Evolutionary conservation across 2,329 filamentous ascomycete species (phyloP), one percentile per base, ranked within the genome.

Genomic region (Paecilomyces dactylethromorphus): DNA sequence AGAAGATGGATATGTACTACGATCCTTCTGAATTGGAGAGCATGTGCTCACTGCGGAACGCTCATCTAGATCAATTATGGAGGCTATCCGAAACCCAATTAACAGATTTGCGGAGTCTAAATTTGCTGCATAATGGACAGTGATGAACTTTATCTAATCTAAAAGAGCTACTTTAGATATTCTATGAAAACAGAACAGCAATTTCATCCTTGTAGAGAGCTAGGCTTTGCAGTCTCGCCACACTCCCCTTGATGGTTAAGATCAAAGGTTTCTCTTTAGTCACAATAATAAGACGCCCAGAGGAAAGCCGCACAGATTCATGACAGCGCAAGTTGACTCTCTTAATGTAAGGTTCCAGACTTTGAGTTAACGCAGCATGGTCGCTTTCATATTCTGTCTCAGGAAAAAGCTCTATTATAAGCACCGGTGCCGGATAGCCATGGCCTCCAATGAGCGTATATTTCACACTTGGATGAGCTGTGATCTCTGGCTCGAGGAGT

Each of bases 401-500:
- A 10, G 54, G 22, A 10, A 54, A 26, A 45, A 66, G 31, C 10
- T 69, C 65, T 5, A 69, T 55, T 18, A 68, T 49, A 1, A 69
- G 56, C 3, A 69, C 63, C 2, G 67, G 67, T 2, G 54, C 57
- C 7, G 59, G 56, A 1, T 56, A 59, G 3, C 63, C 65, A 53
- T 66, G 60, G 0, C 66, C 67, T 1, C 67, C 66, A n/a, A 69
- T 62, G 10, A 69, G 54, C 2, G 64, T 64, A 4, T 59, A 57
- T 26, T 63, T 64, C 0, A 69, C 60, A 3, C 31, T 29, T 1
- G 64, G 62, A 55, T 69, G 66, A 3, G 60, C 60, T 1, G 55
- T 56, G 15, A 69, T 66, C 32, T 63, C 60, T 18, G 64, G 66
- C 59, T 69, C 67, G 12, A 68, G 22, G 3, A 55, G 45, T 12